Percentiles rank a stretch among this genome's conserved stretches.
Evolutionary conservation across 345 rosid species (phyloP).

Genomic region (Melaleuca alternifolia): DNA sequence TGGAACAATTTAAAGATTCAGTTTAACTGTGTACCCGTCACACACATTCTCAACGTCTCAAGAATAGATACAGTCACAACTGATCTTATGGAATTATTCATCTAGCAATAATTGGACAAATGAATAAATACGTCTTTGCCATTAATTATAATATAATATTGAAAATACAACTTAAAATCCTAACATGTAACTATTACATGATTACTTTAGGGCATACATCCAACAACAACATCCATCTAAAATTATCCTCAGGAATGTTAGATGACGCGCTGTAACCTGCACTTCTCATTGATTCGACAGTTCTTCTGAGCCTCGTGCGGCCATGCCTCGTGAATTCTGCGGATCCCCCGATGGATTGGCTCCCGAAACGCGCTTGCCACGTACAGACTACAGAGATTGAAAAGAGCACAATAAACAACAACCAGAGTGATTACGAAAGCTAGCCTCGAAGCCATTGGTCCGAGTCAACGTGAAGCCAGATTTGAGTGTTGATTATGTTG

Average conservation of each 20-base stretch:
- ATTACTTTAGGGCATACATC: too few species aligned
- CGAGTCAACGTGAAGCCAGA: background rate
- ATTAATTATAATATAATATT: too few species aligned
- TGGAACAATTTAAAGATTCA: too few species aligned
- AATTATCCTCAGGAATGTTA: background rate
- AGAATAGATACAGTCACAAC: too few species aligned
- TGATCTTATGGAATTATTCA: too few species aligned
- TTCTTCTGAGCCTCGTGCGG: background rate
- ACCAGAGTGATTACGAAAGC: background rate
- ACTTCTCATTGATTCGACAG: background rate
- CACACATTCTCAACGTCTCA: too few species aligned
- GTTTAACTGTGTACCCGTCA: too few species aligned
- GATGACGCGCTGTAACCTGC: background rate
- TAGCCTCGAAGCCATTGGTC: background rate
- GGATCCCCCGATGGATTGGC: background rate
- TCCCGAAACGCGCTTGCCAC: background rate
- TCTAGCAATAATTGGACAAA: too few species aligned
- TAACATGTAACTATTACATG: too few species aligned
- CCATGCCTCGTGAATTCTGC: background rate
- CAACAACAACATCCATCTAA: background rate
- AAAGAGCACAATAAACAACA: background rate
- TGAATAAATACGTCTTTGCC: too few species aligned
- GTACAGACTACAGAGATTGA: background rate
- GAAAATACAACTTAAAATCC: too few species aligned
- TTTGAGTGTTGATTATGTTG: background rate